phyloP scores from a whole-genome alignment of 495 filamentous ascomycete species.

The Geopyxis carbonaria region DNA sequence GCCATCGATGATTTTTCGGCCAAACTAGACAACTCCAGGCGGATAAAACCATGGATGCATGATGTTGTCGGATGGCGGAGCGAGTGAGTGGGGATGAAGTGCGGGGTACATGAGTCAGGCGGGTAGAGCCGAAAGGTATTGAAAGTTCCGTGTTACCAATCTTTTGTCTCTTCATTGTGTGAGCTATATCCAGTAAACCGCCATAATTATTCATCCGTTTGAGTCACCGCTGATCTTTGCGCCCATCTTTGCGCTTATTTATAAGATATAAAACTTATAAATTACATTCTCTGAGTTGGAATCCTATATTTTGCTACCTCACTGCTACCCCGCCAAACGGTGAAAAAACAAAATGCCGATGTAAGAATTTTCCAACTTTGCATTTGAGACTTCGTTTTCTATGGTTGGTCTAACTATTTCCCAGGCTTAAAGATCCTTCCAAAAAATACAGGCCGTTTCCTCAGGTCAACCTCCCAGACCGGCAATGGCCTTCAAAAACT shows the following conservation, averaged over 20 bases:
- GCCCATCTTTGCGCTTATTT: neutral
- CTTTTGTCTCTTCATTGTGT: neutral
- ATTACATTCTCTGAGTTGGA: neutral
- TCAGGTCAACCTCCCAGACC: conserved; percentile 63
- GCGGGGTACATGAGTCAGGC: conserved; percentile 9
- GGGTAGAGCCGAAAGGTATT: neutral
- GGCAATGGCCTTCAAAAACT: conserved; percentile 77
- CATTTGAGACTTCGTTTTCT: neutral
- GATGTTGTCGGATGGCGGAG: conserved; percentile 2
- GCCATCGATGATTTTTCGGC: too few species aligned
- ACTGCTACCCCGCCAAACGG: conserved; percentile 1
- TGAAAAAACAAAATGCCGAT: conserved; percentile 15
- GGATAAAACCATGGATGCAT: neutral
- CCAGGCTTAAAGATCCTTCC: conserved; percentile 85
- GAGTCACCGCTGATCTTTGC: conserved; percentile 1
- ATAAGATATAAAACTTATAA: conserved; percentile 1
- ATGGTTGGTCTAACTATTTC: neutral
- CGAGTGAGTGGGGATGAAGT: conserved; percentile 22
- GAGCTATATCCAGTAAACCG: conserved; percentile 1
- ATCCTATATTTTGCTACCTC: conserved; percentile 2
- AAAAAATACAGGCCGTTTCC: conserved; percentile 72
- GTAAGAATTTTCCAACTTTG: conserved; percentile 2
- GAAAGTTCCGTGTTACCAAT: neutral
- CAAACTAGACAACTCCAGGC: neutral
- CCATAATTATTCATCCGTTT: neutral